These are phyloP conservation scores for Ophidiomyces ophidiicola DNA, from an alignment of 2,329 filamentous ascomycete species.

Conservation along the genomic window DNA sequence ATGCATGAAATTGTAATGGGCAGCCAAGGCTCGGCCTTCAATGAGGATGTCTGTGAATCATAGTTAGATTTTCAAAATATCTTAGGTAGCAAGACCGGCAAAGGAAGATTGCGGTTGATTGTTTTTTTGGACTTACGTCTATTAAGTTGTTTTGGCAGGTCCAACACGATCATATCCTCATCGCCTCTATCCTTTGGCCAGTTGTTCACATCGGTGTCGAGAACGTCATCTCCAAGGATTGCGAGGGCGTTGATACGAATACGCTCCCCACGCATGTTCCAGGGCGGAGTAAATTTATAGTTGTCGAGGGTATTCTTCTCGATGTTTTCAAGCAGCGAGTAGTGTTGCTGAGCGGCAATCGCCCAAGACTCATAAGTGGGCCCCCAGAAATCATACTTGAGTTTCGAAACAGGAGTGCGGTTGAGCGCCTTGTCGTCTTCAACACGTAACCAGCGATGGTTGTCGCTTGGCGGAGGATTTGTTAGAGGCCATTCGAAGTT, in stretches of 20 bases:
- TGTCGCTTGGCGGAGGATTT: slow-evolving; percentile 5
- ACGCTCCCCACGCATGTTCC: slow-evolving; percentile 10
- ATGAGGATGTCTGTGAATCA: slow-evolving; percentile 4
- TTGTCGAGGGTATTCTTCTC: slow-evolving; percentile 9
- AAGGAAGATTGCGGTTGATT: background rate
- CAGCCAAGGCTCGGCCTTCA: slow-evolving; percentile 7
- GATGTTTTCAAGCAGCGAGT: slow-evolving; percentile 8
- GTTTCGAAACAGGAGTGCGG: slow-evolving; percentile 6
- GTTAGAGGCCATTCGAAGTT: slow-evolving; percentile 9
- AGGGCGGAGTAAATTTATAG: slow-evolving; percentile 8
- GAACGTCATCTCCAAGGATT: slow-evolving; percentile 4
- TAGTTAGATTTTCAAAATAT: background rate
- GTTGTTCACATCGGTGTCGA: slow-evolving; percentile 7
- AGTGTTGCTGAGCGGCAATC: slow-evolving; percentile 10
- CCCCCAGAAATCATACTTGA: slow-evolving; percentile 9
- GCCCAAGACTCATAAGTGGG: slow-evolving; percentile 8
- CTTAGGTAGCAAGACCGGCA: background rate
- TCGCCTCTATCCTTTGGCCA: slow-evolving; percentile 7
- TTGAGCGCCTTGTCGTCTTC: slow-evolving; percentile 6
- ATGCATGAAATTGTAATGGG: slow-evolving; percentile 9
- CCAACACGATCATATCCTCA: slow-evolving; percentile 7
- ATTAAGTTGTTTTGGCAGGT: slow-evolving; percentile 7
- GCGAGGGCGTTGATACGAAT: slow-evolving; percentile 9
- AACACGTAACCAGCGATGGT: slow-evolving; percentile 9
- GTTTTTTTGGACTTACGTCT: slow-evolving; percentile 9